phyloP scores from a whole-genome alignment of 805 yeast species.

The Metschnikowia hibisci region DNA sequence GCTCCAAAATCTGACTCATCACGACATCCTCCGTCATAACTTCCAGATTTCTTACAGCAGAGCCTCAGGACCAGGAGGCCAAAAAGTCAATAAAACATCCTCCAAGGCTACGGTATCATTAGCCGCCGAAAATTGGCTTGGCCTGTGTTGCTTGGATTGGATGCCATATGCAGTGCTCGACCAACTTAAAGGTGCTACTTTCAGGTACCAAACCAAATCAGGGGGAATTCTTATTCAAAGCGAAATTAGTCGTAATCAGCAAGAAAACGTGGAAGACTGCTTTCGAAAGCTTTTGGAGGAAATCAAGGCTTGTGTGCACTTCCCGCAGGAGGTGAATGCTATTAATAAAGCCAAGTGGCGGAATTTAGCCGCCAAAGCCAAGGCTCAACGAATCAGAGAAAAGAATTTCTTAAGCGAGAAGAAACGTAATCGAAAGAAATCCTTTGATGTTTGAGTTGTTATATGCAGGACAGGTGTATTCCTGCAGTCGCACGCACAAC shows the following conservation, averaged over 20 bases:
- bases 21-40: slow-evolving; percentile 40
- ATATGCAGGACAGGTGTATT: neutral
- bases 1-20: slow-evolving; percentile 31
- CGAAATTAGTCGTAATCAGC: slow-evolving; percentile 57
- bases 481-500: neutral
- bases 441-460: slow-evolving; percentile 28
- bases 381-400: slow-evolving; percentile 30
- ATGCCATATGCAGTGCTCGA: slow-evolving; percentile 49
- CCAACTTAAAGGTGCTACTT: slow-evolving; percentile 37
- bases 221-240: slow-evolving; percentile 59
- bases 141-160: slow-evolving; percentile 46
- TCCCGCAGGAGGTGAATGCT: slow-evolving; percentile 46
- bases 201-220: slow-evolving; percentile 52
- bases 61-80: slow-evolving; percentile 86
- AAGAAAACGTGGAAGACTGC: slow-evolving; percentile 54
- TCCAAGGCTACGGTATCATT: slow-evolving; percentile 63
- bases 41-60: slow-evolving; percentile 50
- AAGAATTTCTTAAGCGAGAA: slow-evolving; percentile 39
- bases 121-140: slow-evolving; percentile 40
- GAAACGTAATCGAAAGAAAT: slow-evolving; percentile 33
- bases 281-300: slow-evolving; percentile 54
- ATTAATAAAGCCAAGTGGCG: slow-evolving; percentile 53
- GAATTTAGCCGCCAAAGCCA: slow-evolving; percentile 26
- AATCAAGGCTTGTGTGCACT: slow-evolving; percentile 43
- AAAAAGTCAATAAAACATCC: slow-evolving; percentile 71